A percentile compares a stretch with the other conserved stretches of the same genome.
Evolutionary conservation across 2,329 filamentous ascomycete genomes (phyloP).

Genomic region (Fusarium armeniacum): DNA sequence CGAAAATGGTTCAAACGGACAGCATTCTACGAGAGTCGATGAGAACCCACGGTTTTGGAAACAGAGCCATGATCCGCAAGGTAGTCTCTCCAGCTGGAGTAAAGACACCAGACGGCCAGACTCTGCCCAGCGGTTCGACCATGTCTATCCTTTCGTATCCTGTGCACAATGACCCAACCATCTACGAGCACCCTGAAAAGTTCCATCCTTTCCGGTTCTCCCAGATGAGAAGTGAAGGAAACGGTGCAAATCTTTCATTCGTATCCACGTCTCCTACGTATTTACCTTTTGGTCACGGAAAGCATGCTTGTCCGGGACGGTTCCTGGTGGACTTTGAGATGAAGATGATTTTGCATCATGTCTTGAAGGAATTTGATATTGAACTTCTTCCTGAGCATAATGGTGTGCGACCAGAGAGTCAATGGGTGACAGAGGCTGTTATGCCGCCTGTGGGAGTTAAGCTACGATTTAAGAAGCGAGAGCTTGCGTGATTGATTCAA

Average conservation of each 20-base stretch:
- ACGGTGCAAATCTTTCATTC: constrained; percentile 10
- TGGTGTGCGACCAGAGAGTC: constrained; percentile 38
- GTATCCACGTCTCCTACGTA: constrained; percentile 44
- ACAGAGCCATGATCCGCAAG: constrained; percentile 50
- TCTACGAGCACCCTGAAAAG: constrained; percentile 53
- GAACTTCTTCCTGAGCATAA: constrained; percentile 41
- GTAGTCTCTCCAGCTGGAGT: constrained; percentile 48
- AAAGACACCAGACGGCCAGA: constrained; percentile 52
- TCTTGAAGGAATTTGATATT: constrained; percentile 41
- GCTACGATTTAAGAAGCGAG: constrained; percentile 34
- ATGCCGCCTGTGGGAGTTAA: constrained; percentile 42
- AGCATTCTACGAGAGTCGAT: constrained; percentile 61
- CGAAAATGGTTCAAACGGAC: constrained; percentile 57
- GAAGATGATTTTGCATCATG: constrained; percentile 50
- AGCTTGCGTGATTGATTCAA: neutral
- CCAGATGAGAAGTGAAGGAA: constrained; percentile 47
- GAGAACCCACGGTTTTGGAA: constrained; percentile 53
- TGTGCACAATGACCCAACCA: constrained; percentile 51
- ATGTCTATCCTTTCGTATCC: constrained; percentile 54
- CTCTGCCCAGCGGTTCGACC: constrained; percentile 52
- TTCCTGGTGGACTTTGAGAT: constrained; percentile 53
- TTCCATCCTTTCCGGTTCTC: constrained; percentile 61
- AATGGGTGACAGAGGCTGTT: constrained; percentile 42
- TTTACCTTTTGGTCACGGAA: constrained; percentile 55
- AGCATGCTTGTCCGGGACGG: constrained; percentile 52